Evolutionary conservation across 108 stramenopile genomes (phyloP), one percentile per base, ranked within the genome.

Genomic region (Nitzschia putrida): DNA sequence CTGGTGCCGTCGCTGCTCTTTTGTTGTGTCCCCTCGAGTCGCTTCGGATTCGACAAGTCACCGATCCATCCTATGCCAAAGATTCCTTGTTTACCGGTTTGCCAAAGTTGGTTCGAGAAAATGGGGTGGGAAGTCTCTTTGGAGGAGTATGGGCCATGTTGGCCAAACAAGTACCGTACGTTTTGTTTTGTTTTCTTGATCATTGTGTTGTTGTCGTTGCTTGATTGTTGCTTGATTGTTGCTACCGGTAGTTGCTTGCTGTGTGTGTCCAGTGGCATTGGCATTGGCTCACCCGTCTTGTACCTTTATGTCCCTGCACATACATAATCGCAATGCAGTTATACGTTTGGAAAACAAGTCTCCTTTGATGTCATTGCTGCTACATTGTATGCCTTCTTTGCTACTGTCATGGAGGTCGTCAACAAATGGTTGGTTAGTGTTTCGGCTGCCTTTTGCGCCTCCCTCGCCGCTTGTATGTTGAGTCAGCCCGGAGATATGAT

Each of bases 401-500:
- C 42, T 3, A 51, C 38, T 22, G 24, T 64, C 14, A 68, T 25
- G 45, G 51, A 54, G n/a, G 66, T 60, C 18, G 51, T 57, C 9
- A 66, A 67, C 23, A 89, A 94, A 67, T 83, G 82, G 77, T 39
- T 83, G 45, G 89, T 95, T 1, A 84, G 86, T 21, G 77, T 97
- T 9, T 50, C 70, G 1, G 79, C 91, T 12, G 94, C 96, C n/a
- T 83, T 89, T 71, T 47, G 77, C 21, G 92, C 96, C n/a, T 89
- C 94, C 0, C 64, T 98, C 22, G 59, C 95, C 64, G 94, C 97
- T 5, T 98, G 96, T 50, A 69, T 97, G 8, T 82, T 91, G 60
- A 88, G 86, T 44, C 97, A 98, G 54, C 97, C 97, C 42, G 97
- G 97, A 18, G 97, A 98, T 80, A 90, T 96, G 82, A 88, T 98